Evolutionary conservation across 2,329 filamentous ascomycete genomes (phyloP), one percentile per base, ranked within the genome.

Genomic region (Hypomyces perniciosus): DNA sequence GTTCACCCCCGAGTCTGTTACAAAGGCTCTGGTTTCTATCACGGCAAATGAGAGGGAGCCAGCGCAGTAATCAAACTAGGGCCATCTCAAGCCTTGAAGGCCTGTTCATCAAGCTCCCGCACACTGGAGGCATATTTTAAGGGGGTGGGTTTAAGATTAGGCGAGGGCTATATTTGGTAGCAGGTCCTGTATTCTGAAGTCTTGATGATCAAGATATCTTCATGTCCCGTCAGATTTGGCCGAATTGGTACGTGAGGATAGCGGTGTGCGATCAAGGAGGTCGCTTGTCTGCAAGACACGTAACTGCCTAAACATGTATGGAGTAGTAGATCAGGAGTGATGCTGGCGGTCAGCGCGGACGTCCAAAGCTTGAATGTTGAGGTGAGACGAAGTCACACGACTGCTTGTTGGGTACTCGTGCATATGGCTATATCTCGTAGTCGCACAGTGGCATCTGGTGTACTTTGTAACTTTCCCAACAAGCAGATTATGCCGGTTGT

Each of bases 1-100:
- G 56, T 72, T 73, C 54, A 60, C 56, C 34, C 52, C 60, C 38
- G 46, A 60, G 28, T 63, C 65, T 12, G 35, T 53, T 40, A 33
- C 44, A 13, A 42, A 34, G 8, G 39, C 42, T 46, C 38, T 26
- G 29, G 51, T 38, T 40, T 44, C 39, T 6, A 53, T 51, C 44
- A 43, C 43, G n/a, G 29, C 37, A 12, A 51, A 46, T 6, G 27
- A 13, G 42, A 31, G 9, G n/a, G n/a, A 8, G 42, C n/a, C 30
- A 10, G 20, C 20, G 2, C 20, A 20, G 20, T 20, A 20, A 20
- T 20, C 20, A 20, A 2, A 20, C 20, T 20, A 20, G 20, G 20
- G 20, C 20, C 20, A 20, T 20, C 20, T 20, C 20, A 20, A 20
- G 20, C 20, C 20, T 20, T 20, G 20, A 20, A 20, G 20, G 20